Percentiles rank a stretch among this genome's conserved stretches.
Conservation (phyloP, 441 rosid genomes). For the Gossypium davidsonii region DNA sequence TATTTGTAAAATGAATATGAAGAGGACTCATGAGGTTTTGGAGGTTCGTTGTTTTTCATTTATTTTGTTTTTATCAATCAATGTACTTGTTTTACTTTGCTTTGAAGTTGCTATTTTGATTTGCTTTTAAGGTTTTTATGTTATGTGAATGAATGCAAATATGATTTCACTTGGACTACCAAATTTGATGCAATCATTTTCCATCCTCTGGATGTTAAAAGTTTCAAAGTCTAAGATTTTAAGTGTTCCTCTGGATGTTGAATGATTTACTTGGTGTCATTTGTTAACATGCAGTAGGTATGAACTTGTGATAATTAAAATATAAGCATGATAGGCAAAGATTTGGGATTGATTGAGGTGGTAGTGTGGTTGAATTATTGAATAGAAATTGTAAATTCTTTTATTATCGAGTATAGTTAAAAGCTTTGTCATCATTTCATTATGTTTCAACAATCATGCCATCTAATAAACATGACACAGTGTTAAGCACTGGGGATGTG, state of each 20-base stretch:
- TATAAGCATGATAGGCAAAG: neutral
- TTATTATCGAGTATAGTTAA: neutral
- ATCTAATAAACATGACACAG: neutral
- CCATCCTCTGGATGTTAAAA: neutral
- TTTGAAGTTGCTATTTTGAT: neutral
- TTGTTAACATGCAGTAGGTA: neutral
- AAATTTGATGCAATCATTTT: neutral
- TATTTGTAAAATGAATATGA: slow-evolving; percentile 77
- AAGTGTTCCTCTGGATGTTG: neutral
- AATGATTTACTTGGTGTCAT: neutral
- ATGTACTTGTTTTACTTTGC: slow-evolving; percentile 5
- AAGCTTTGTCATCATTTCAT: neutral
- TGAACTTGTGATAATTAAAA: neutral
- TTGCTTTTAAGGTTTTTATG: neutral
- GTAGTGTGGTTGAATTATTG: neutral
- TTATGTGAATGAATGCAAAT: neutral
- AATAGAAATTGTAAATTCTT: neutral
- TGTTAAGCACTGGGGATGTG: neutral
- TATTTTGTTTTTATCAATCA: neutral
- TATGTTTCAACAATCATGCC: neutral
- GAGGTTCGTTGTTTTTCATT: slow-evolving; percentile 49
- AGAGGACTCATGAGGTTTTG: slow-evolving; percentile 87
- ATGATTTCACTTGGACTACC: neutral
- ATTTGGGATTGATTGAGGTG: neutral
- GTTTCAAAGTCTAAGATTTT: neutral